Evolutionary conservation across 2,329 filamentous ascomycete genomes (phyloP).

Genomic region (Aphanocladium album): DNA sequence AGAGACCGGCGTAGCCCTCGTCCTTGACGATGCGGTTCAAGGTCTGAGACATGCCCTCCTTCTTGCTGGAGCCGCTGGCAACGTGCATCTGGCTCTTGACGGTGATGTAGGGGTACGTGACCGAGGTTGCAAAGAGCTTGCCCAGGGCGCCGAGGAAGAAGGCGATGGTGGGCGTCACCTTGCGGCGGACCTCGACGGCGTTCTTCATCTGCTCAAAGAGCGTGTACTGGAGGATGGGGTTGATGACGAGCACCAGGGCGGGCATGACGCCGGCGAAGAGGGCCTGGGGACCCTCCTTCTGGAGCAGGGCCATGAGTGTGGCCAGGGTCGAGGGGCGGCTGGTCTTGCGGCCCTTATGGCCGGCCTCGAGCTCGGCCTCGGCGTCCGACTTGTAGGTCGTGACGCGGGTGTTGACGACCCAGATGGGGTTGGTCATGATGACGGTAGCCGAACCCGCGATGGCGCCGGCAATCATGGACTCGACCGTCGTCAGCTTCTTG

Average conservation of each 20-base stretch:
- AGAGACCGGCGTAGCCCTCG: slow-evolving; percentile 87
- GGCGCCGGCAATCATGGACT: slow-evolving; percentile 93
- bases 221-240: slow-evolving; percentile 97
- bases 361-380: slow-evolving; percentile 37
- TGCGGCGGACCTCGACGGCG: slow-evolving; percentile 63
- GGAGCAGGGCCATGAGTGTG: slow-evolving; percentile 74
- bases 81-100: slow-evolving; percentile 98
- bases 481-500: slow-evolving; percentile 81
- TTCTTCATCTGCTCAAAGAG: slow-evolving; percentile 99
- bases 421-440: slow-evolving; percentile 95
- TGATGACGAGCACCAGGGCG: slow-evolving; percentile 90
- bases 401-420: slow-evolving; percentile 98
- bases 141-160: slow-evolving; percentile 90
- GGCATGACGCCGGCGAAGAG: slow-evolving; percentile 92
- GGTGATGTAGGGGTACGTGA: slow-evolving; percentile 98
- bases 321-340: slow-evolving; percentile 65
- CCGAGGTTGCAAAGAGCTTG: slow-evolving; percentile 87
- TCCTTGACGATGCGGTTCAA: slow-evolving; percentile 76
- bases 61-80: slow-evolving; percentile 64
- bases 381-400: slow-evolving; percentile 70
- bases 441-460: slow-evolving; percentile 92
- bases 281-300: slow-evolving; percentile 75
- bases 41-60: slow-evolving; percentile 73
- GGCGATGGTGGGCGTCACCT: slow-evolving; percentile 78
- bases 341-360: slow-evolving; percentile 24